Conservation (phyloP, 2,329 filamentous ascomycete species). For the Colletotrichum camelliae region DNA sequence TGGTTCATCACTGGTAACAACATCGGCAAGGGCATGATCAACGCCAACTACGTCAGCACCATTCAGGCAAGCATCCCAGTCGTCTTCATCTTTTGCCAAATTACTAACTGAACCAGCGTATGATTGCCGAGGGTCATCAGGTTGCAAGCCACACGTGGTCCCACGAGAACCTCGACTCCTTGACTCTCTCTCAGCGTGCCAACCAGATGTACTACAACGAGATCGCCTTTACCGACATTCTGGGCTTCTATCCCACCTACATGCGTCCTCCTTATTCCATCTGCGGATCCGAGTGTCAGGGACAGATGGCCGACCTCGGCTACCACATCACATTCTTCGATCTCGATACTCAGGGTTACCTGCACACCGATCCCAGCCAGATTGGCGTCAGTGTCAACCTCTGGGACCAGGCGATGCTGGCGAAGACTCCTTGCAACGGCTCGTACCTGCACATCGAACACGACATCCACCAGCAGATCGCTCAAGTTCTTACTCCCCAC, state of each 20-base stretch:
- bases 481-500: slow-evolving; percentile 45
- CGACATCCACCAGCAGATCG: slow-evolving; percentile 49
- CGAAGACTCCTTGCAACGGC: slow-evolving; percentile 31
- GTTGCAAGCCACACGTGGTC: slow-evolving; percentile 54
- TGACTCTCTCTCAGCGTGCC: slow-evolving; percentile 36
- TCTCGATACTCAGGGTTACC: slow-evolving; percentile 34
- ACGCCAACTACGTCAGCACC: slow-evolving; percentile 33
- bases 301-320: slow-evolving; percentile 14
- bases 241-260: slow-evolving; percentile 53
- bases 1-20: slow-evolving; percentile 42
- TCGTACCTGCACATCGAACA: slow-evolving; percentile 36
- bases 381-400: slow-evolving; percentile 36
- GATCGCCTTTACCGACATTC: slow-evolving; percentile 46
- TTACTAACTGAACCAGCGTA: slow-evolving; percentile 33
- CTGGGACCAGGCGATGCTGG: slow-evolving; percentile 36
- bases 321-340: slow-evolving; percentile 21
- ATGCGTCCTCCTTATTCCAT: slow-evolving; percentile 36
- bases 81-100: accelerated
- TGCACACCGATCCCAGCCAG: slow-evolving; percentile 2
- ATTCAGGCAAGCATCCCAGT: slow-evolving; percentile 32
- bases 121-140: slow-evolving; percentile 51
- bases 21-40: slow-evolving; percentile 38
- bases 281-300: slow-evolving; percentile 24
- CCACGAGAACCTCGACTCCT: slow-evolving; percentile 44
- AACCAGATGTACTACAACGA: slow-evolving; percentile 51